Conservation (phyloP, 352 stramenopile species). For the Pythium guiyangense region DNA sequence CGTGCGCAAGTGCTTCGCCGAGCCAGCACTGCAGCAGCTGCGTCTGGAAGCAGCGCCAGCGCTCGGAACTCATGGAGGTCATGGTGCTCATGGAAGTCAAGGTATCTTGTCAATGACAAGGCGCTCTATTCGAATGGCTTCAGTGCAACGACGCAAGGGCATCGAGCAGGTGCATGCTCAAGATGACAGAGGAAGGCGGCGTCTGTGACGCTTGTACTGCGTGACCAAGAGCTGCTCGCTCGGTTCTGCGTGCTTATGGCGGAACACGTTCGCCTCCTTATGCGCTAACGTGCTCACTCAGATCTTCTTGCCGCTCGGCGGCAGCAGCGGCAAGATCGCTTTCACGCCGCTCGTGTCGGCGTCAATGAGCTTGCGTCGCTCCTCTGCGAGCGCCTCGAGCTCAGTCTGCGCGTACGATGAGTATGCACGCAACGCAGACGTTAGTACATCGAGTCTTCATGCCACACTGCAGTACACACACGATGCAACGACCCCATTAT, state of each 20-base stretch:
- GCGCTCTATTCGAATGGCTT: no score
- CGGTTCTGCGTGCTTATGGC: no score
- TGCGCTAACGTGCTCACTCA: neutral
- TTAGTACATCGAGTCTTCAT: neutral
- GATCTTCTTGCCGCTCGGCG: constrained; percentile 16
- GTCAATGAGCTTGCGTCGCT: constrained; percentile 27
- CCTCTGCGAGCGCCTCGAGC: constrained; percentile 29
- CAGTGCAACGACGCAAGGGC: neutral
- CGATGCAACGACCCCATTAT: neutral
- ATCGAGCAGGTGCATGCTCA: neutral
- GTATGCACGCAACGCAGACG: no score
- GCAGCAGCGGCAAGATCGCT: constrained; percentile 28
- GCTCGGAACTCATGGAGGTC: neutral
- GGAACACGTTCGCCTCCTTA: no score
- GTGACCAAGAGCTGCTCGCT: no score
- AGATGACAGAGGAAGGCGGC: no score
- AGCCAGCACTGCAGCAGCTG: constrained; percentile 40
- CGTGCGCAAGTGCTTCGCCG: constrained; percentile 27
- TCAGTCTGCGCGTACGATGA: constrained; percentile 14
- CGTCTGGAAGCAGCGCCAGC: constrained; percentile 12
- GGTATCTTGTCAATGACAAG: neutral
- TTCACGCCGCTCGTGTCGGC: constrained; percentile 18
- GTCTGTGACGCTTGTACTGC: no score
- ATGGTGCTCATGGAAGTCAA: no score
- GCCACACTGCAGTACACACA: neutral